Evolutionary conservation across 2,329 filamentous ascomycete genomes (phyloP).

Genomic region (Ophiostoma australiae): DNA sequence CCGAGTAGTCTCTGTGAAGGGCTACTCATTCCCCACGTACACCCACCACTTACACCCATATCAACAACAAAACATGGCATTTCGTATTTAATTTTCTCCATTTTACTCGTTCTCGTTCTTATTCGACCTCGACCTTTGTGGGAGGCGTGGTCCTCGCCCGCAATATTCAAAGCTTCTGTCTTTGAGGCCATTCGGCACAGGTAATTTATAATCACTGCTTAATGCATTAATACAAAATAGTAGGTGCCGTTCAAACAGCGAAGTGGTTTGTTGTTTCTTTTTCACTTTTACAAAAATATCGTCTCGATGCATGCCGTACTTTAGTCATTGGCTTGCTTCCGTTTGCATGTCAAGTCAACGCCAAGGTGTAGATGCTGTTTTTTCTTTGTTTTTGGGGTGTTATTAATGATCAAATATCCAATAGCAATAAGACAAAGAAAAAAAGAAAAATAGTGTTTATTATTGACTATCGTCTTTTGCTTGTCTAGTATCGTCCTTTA

Average conservation of each 20-base stretch:
- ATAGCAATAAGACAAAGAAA: too few relatives aligned
- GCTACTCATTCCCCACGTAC: not conserved
- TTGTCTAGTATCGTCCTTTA: not conserved
- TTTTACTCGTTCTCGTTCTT: not conserved
- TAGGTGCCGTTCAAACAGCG: not conserved
- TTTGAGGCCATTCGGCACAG: not conserved
- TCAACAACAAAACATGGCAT: conserved; percentile 8
- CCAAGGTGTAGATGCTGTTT: too few relatives aligned
- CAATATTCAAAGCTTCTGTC: not conserved
- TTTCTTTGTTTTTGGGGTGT: too few relatives aligned
- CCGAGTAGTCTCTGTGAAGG: not conserved
- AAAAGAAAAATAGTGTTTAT: too few relatives aligned
- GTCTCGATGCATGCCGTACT: not conserved
- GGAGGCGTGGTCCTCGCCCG: not conserved
- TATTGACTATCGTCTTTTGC: not conserved
- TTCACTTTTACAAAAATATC: not conserved
- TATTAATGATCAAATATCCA: too few relatives aligned
- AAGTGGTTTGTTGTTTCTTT: not conserved
- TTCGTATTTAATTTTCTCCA: not conserved
- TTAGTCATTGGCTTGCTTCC: too few relatives aligned
- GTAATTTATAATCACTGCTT: not conserved
- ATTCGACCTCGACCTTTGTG: not conserved
- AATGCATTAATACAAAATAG: not conserved
- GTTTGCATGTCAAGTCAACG: not conserved
- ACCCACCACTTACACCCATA: not conserved